Percentiles rank a stretch among this genome's conserved stretches.
phyloP scores from a whole-genome alignment of 352 stramenopile species.

The Globisporangium alternatum region DNA sequence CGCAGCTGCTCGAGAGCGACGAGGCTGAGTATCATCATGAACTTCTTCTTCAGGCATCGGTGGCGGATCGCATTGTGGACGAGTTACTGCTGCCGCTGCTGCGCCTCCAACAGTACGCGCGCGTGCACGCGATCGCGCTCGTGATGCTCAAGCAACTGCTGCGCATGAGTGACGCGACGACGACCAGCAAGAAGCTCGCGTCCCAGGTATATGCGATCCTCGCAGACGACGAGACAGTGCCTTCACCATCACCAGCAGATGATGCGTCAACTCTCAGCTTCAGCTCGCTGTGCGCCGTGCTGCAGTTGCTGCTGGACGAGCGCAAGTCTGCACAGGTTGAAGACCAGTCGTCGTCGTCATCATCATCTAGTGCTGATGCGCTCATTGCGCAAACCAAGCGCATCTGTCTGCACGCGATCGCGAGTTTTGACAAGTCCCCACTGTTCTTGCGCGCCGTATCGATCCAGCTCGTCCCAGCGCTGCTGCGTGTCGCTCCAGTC shows the following conservation, averaged over 20 bases:
- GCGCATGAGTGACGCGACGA: not conserved
- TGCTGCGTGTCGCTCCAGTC: constrained; percentile 23
- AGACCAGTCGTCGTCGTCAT: not conserved
- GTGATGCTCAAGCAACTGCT: constrained; percentile 30
- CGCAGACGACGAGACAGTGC: not conserved
- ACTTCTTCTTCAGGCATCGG: not conserved
- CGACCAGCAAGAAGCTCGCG: constrained; percentile 14
- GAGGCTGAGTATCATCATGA: not conserved
- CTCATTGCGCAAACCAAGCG: constrained; percentile 21
- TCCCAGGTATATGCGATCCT: constrained; percentile 12
- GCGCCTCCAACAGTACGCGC: constrained; percentile 17
- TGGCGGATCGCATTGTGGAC: constrained; percentile 3
- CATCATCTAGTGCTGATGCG: not conserved
- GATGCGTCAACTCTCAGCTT: constrained; percentile 26
- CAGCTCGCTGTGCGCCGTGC: constrained; percentile 42
- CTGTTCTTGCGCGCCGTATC: constrained; percentile 44
- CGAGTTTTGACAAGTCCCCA: constrained; percentile 32
- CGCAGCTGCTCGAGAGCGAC: constrained; percentile 22
- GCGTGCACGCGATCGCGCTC: constrained; percentile 29
- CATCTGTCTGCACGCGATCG: constrained; percentile 41
- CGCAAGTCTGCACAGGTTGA: not conserved
- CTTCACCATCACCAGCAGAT: not conserved
- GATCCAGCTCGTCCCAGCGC: constrained; percentile 41
- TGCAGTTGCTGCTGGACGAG: constrained; percentile 36
- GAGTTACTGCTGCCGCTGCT: constrained; percentile 37